A percentile compares a stretch with the other conserved stretches of the same genome.
Evolutionary conservation across 202 grass and related monocot genomes (phyloP).

Genomic region (Alloteropsis angusta): DNA sequence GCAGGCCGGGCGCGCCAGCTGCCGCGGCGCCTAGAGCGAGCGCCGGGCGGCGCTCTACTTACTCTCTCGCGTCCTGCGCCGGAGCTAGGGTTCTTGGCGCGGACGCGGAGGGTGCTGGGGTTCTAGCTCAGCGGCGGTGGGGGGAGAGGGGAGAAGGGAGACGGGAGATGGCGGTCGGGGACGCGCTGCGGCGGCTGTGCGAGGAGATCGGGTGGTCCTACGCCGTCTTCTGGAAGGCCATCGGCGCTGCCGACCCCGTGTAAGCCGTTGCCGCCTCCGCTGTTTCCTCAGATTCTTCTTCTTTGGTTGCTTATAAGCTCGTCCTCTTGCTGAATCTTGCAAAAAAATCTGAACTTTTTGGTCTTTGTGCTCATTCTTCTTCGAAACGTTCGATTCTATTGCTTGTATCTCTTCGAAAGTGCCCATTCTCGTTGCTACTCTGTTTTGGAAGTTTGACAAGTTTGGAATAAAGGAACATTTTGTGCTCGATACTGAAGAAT

Average conservation of each 20-base stretch:
- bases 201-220: conserved; percentile 93
- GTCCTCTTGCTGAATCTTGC: neutral
- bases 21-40: conserved; percentile 78
- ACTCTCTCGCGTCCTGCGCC: neutral
- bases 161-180: conserved; percentile 57
- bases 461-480: neutral
- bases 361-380: neutral
- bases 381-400: neutral
- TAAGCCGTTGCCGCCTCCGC: conserved; percentile 30
- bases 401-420: neutral
- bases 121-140: neutral
- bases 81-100: conserved; percentile 30
- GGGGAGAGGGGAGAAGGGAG: neutral
- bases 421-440: neutral
- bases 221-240: conserved; percentile 88
- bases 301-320: neutral
- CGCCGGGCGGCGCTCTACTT: neutral
- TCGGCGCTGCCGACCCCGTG: conserved; percentile 56
- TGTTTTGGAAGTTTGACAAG: neutral
- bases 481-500: neutral
- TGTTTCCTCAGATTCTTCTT: conserved; percentile 2
- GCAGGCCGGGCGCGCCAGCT: conserved; percentile 77
- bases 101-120: neutral
- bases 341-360: neutral
- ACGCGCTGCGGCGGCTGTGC: conserved; percentile 68